These are phyloP conservation scores for Picochlorum costavermella DNA, from an alignment of 139 green algal genomes.

Conservation along the genomic window DNA sequence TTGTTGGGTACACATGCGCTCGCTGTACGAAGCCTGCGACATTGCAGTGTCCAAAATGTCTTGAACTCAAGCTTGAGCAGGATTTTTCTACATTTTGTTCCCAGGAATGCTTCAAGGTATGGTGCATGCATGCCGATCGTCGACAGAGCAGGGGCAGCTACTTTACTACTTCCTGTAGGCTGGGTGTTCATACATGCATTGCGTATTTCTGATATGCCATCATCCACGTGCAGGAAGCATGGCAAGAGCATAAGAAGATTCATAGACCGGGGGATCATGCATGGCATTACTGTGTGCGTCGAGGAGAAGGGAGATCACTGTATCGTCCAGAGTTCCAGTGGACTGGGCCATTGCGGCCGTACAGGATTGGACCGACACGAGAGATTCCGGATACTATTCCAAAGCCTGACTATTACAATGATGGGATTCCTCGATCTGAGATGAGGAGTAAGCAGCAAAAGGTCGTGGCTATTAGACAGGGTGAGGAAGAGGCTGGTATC, in stretches of 20 bases:
- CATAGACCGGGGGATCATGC: constrained; percentile 46
- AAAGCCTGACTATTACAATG: constrained; percentile 55
- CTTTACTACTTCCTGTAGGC: no score
- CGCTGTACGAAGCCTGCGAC: constrained; percentile 71
- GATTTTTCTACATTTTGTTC: constrained; percentile 73
- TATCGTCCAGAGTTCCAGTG: constrained; percentile 71
- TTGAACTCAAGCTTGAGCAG: constrained; percentile 67
- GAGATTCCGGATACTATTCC: constrained; percentile 63
- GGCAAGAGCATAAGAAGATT: constrained; percentile 69
- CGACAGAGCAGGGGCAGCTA: no score
- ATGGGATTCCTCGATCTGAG: constrained; percentile 58
- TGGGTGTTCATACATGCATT: neutral
- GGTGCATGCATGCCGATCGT: neutral
- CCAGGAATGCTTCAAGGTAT: constrained; percentile 94
- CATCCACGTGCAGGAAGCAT: constrained; percentile 50
- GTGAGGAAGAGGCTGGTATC: constrained; percentile 63
- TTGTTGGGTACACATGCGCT: constrained; percentile 14
- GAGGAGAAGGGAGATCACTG: constrained; percentile 44
- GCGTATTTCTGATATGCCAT: constrained; percentile 28
- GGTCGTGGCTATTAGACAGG: constrained; percentile 43
- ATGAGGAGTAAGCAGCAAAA: constrained; percentile 64
- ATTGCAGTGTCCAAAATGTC: constrained; percentile 88
- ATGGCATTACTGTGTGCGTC: constrained; percentile 70
- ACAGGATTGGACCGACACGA: constrained; percentile 54
- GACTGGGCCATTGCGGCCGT: constrained; percentile 77